Evolutionary conservation across 2,329 filamentous ascomycete species (phyloP).

Genomic region (Stromatinia cepivora): DNA sequence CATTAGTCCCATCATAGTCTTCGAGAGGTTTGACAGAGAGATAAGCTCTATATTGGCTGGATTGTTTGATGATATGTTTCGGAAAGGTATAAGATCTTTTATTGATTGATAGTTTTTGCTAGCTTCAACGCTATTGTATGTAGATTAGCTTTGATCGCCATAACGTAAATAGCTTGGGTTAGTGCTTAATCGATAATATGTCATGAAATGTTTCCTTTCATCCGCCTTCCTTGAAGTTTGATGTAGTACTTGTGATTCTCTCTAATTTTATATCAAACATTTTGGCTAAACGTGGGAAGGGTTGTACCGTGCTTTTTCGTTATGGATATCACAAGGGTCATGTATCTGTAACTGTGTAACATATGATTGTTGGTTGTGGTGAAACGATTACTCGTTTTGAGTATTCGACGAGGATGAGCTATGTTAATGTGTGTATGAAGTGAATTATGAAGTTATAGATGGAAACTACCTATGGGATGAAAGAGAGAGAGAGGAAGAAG

Average conservation of each 20-base stretch:
- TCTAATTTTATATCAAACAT: neutral
- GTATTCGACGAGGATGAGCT: too few relatives aligned
- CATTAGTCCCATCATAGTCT: neutral
- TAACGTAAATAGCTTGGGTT: neutral
- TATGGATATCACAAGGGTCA: neutral
- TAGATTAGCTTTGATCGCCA: constrained; percentile 4
- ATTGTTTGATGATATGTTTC: neutral
- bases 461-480: neutral
- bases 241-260: neutral
- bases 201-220: neutral
- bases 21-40: neutral
- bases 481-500: neutral
- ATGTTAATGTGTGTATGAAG: neutral
- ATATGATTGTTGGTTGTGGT: neutral
- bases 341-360: neutral
- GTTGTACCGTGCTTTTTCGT: neutral
- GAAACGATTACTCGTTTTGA: constrained; percentile 7
- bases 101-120: constrained; percentile 14
- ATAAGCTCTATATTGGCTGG: neutral
- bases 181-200: neutral
- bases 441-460: neutral
- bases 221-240: neutral
- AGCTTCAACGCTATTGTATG: constrained; percentile 9
- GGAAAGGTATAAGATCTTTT: constrained; percentile 1
- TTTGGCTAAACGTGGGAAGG: neutral